phyloP scores from a whole-genome alignment of 202 grass and related monocot genomes.

The Panicum virgatum region DNA sequence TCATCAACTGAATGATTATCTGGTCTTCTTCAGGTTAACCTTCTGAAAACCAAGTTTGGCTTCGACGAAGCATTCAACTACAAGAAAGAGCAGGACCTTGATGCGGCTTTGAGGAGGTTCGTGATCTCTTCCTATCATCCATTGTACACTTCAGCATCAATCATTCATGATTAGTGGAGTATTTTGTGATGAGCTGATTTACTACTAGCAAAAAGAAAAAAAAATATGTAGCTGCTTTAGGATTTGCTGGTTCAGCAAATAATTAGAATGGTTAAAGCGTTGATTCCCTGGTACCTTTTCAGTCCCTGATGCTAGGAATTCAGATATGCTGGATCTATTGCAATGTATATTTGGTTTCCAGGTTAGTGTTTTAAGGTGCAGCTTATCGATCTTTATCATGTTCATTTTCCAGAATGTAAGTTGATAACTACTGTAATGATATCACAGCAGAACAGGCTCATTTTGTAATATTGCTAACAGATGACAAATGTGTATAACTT shows the following conservation, averaged over 20 bases:
- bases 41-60: slow-evolving; percentile 55
- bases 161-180: too few relatives aligned
- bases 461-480: not conserved
- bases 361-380: slow-evolving; percentile 49
- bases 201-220: too few relatives aligned
- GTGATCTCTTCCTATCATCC: not conserved
- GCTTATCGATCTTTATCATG: not conserved
- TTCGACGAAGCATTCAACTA: slow-evolving; percentile 71
- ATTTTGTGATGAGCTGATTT: too few relatives aligned
- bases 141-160: not conserved
- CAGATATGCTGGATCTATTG: slow-evolving; percentile 92
- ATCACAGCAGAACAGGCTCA: not conserved
- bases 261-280: too few relatives aligned
- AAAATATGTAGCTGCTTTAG: too few relatives aligned
- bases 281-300: slow-evolving; percentile 64
- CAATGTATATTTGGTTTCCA: slow-evolving; percentile 90
- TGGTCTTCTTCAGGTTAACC: slow-evolving; percentile 39
- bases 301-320: slow-evolving; percentile 74
- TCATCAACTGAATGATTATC: not conserved
- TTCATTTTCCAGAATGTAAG: slow-evolving; percentile 11
- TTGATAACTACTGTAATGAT: not conserved
- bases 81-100: slow-evolving; percentile 50
- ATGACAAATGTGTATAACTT: slow-evolving; percentile 9
- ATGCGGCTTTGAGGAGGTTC: slow-evolving; percentile 43
- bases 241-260: too few relatives aligned